Percentiles rank a stretch among this genome's conserved stretches.
Conservation (phyloP, 805 yeast genomes). For the Cyberlindnera sargentensis region DNA sequence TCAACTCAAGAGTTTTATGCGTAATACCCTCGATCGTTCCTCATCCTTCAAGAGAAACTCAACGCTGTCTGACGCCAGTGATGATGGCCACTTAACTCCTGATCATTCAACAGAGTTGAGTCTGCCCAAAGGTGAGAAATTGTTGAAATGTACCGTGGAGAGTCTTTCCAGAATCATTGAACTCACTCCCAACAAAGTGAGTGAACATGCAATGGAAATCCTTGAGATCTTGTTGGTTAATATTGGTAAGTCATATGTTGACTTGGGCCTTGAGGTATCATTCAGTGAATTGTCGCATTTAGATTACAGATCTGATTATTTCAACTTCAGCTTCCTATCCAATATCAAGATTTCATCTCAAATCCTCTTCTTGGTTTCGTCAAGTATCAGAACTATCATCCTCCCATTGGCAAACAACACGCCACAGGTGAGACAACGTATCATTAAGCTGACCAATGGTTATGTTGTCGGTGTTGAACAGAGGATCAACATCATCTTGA, state of each 20-base stretch:
- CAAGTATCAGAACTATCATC: slow-evolving; percentile 66
- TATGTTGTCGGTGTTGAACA: slow-evolving; percentile 56
- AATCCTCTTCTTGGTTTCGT: slow-evolving; percentile 57
- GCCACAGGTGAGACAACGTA: slow-evolving; percentile 49
- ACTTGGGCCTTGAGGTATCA: slow-evolving; percentile 66
- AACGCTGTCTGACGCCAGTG: neutral
- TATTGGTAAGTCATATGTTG: slow-evolving; percentile 68
- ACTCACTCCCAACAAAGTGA: slow-evolving; percentile 53
- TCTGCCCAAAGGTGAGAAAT: slow-evolving; percentile 47
- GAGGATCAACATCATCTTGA: slow-evolving; percentile 56
- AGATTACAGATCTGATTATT: slow-evolving; percentile 22
- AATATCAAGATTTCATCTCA: slow-evolving; percentile 50
- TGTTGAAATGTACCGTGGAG: slow-evolving; percentile 68
- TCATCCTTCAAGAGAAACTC: slow-evolving; percentile 25
- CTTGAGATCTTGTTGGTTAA: slow-evolving; percentile 61
- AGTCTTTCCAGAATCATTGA: slow-evolving; percentile 72
- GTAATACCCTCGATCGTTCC: slow-evolving; percentile 39
- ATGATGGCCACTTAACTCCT: slow-evolving; percentile 10
- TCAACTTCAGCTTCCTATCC: slow-evolving; percentile 41
- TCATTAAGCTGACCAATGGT: slow-evolving; percentile 55
- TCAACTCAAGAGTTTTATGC: slow-evolving; percentile 53
- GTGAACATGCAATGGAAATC: slow-evolving; percentile 57
- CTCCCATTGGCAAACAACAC: slow-evolving; percentile 64
- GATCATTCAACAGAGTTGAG: slow-evolving; percentile 21
- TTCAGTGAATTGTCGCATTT: slow-evolving; percentile 39